Base-by-base conservation (phyloP, 202 grass and related monocot genomes). In the Zizania palustris region DNA sequence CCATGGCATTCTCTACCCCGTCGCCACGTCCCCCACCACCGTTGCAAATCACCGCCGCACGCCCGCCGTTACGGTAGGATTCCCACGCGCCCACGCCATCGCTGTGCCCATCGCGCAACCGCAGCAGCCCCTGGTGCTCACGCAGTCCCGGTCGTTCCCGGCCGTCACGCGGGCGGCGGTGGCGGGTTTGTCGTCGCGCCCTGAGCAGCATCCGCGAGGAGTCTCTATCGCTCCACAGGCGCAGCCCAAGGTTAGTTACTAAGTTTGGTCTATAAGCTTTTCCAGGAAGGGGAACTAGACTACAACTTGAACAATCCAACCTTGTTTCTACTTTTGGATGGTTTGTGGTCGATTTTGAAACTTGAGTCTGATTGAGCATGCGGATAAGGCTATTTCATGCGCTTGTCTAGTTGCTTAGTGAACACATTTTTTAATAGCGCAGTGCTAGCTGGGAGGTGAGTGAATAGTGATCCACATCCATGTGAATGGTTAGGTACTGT, bases 1-100 rank as follows among this genome's bases (percentile, higher is more conserved):
- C 40, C 87, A 93, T 33, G 85, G 88, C 54, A 86, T 97, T 57
- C 85, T 90, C 76, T 89, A 90, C 50, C 87, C 87, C 44, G 54
- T 86, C 43, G 11, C 76, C 36, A 66, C 72, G 12, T 63, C 85
- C 5, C 74, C 85, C 14, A 3, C 63, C 16, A n/a, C 80, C 62
- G 48, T 72, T 3, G 59, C 33, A 4, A 72, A 64, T 21, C 72
- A 79, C 51, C 73, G 80, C 11, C 72, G 76, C 10, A 16, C 75
- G 0, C 82, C 82, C 6, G 56, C 49, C 6, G 28, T 83, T 15
- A 67, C 69, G 8, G 49, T 85, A 9, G 81, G 66, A 9, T 85
- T 81, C 59, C 65, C 82, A 12, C 84, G 82, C 8, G 38, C 85
- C 15, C 69, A 76, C 60, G 41, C 82, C 53, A 55, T 86, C 28